These are phyloP conservation scores for Colletotrichum musae DNA, from an alignment of 2,329 filamentous ascomycete species.

Conservation along the genomic window DNA sequence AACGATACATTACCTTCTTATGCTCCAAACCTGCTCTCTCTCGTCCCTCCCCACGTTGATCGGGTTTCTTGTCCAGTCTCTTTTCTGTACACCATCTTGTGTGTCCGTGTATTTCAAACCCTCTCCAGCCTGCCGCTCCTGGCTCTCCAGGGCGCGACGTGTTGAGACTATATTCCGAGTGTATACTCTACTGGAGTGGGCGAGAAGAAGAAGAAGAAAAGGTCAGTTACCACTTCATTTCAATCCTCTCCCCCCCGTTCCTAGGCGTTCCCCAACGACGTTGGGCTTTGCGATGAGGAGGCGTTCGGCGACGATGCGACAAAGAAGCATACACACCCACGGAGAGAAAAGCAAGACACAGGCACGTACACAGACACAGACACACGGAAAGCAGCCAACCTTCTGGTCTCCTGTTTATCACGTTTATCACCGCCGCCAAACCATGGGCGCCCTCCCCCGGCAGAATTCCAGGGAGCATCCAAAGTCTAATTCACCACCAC, in stretches of 20 bases:
- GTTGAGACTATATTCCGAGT: conserved; percentile 47
- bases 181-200: conserved; percentile 31
- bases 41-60: conserved; percentile 38
- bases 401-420: background rate
- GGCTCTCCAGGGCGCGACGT: conserved; percentile 63
- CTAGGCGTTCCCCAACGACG: conserved; percentile 5
- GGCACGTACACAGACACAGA: background rate
- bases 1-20: conserved; percentile 40
- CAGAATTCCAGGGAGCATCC: conserved; percentile 22
- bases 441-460: background rate
- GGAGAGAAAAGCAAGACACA: background rate
- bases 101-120: conserved; percentile 48
- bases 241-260: background rate
- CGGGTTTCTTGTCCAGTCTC: conserved; percentile 44
- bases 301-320: conserved; percentile 14
- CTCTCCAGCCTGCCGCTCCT: conserved; percentile 58
- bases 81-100: conserved; percentile 50
- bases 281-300: conserved; percentile 17
- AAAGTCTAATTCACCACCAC: conserved; percentile 24
- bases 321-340: conserved; percentile 13
- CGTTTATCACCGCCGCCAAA: background rate
- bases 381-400: background rate
- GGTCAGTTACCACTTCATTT: conserved; percentile 29
- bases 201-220: conserved; percentile 29
- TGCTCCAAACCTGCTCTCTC: conserved; percentile 29